Evolutionary conservation across 2,329 filamentous ascomycete species (phyloP), one percentile per base, ranked within the genome.

Genomic region (Curvularia spicifera): DNA sequence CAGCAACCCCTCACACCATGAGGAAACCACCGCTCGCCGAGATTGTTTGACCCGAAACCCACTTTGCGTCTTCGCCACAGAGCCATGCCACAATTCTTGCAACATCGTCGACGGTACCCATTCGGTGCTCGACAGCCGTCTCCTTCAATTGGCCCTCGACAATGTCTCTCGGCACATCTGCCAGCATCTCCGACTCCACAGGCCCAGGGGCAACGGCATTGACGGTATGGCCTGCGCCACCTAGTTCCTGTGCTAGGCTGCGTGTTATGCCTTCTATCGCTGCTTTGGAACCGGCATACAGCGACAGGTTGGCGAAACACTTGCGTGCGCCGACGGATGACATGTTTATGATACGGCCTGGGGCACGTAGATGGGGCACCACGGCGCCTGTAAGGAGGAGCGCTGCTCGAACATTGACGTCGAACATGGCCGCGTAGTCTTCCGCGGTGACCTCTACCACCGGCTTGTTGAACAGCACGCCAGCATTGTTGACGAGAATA

Each of bases 161-260:
- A 12, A 85, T 75, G 0, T 81, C 80, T 52, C 76, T 68, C 0
- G 82, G 81, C 12, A 86, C 82, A 15, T 82, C 78, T 15, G 82
- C 81, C 24, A 87, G 68, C 80, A 89, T 82, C 7, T 86, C 84
- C 29, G 80, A 87, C 72, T 83, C 74, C 5, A 87, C 83, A 0
- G 86, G 85, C 0, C 87, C 87, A 0, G 86, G 85, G 20, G 82
- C 82, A 2, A 89, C 82, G 0, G 81, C 79, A 63, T 89, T 89
- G 26, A 87, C 86, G 0, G 86, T 88, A 57, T 84, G 84, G 0
- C 86, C 85, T 56, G 80, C 73, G 3, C 60, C 68, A 0, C 86
- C 86, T 8, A 89, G 74, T 72, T 89, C 86, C 0, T 79, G 78
- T 0, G 87, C 86, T 81, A 85, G 85, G 44, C 78, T 81, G 6